Evolutionary conservation across 2,329 filamentous ascomycete species (phyloP), one percentile per base, ranked within the genome.

Genomic region (Passalora sequoiae): DNA sequence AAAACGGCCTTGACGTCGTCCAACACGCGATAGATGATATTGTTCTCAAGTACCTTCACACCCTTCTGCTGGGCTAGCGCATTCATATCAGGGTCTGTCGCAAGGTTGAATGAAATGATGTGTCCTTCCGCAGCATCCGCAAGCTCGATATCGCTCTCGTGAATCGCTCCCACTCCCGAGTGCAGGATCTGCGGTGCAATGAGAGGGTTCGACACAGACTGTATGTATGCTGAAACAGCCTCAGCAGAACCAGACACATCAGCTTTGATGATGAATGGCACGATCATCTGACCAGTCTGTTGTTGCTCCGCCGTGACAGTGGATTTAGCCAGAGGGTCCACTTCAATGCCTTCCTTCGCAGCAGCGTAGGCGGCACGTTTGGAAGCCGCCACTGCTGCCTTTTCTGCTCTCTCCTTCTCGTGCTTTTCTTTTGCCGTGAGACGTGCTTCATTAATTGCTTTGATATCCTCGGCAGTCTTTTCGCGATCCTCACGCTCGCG

Each of bases 191-290:
- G 79, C 10, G 89, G 78, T 22, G 74, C 78, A 28, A 96, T 83
- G 62, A 97, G 88, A 56, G 88, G 81, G 68, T 84, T 95, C 51
- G 89, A 89, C 50, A 96, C 74, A 46, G 83, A 80, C 48, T 81
- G 71, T 46, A 98, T 75, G 6, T 84, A 83, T 37, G 86, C 83
- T 47, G 82, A 74, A 2, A 97, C 84, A 2, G 92, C 92, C 69
- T 98, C 92, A 0, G 89, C 89, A 0, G 91, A 97, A 27, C 92
- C 92, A 49, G 84, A 86, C 13, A 97, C 92, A 58, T 98, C 92
- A 41, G 83, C 89, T 66, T 94, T 95, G 69, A 98, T 74, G 46
- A 92, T 80, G 66, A 97, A 92, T 57, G 84, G 84, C 36, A 95
- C 75, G 12, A 76, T 69, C 47, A 74, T 70, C 10, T 75, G 72